These are phyloP conservation scores for Erythrophleum fordii DNA, from an alignment of 306 rosid species.

Conservation along the genomic window DNA sequence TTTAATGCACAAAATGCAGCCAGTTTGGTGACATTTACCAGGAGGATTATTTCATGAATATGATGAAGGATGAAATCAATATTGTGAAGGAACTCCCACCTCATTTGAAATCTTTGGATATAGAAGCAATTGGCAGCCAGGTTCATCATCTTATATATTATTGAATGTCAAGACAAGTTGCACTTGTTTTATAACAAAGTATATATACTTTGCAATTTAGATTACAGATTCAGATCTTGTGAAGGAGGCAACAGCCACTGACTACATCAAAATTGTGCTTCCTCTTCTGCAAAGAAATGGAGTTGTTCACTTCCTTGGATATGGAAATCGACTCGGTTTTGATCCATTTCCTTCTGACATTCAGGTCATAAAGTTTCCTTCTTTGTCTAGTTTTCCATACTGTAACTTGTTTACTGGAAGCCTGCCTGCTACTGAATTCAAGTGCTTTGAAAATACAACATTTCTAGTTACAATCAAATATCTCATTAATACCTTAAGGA, in stretches of 20 bases:
- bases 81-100: constrained; percentile 84
- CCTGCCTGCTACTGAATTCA: no score
- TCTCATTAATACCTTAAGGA: neutral
- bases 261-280: constrained; percentile 64
- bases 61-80: constrained; percentile 66
- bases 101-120: constrained; percentile 66
- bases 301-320: constrained; percentile 89
- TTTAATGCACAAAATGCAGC: constrained; percentile 53
- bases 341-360: constrained; percentile 77
- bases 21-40: constrained; percentile 95
- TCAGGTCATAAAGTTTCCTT: constrained; percentile 62
- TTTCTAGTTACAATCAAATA: neutral
- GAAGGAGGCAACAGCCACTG: constrained; percentile 85
- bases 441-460: no score
- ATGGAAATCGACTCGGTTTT: constrained; percentile 93
- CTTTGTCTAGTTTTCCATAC: constrained; percentile 1
- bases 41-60: constrained; percentile 74
- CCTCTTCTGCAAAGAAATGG: constrained; percentile 72
- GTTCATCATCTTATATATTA: constrained; percentile 47
- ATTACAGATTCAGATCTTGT: constrained; percentile 86
- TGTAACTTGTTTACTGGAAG: constrained; percentile 24
- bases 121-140: constrained; percentile 82
- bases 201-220: constrained; percentile 51
- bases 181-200: constrained; percentile 27
- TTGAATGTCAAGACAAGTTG: constrained; percentile 13